Evolutionary conservation across 768 basidiomycete species (phyloP), one percentile per base, ranked within the genome.

Genomic region (Calocybe cyanea): DNA sequence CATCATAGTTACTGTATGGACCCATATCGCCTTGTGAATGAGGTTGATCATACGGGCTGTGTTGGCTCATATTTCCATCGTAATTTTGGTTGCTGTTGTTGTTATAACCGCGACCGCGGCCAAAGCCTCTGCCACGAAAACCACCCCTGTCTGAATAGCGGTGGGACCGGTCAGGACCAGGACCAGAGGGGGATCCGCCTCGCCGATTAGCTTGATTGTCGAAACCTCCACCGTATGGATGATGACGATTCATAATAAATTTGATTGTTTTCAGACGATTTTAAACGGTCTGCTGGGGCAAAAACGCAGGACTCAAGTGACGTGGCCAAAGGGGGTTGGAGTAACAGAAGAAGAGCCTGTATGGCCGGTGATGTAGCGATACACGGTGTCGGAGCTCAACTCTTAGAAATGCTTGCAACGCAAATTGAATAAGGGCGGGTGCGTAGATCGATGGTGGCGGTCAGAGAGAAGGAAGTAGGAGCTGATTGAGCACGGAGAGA

Each of bases 221-320:
- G 73, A 80, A 83, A 60, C 70, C 68, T 53, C 75, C 75, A 56
- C 79, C 78, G 68, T 92, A 92, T 19, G 90, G 90, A 78, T 92
- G 87, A 69, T 91, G 89, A 60, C 89, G 87, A 68, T 90, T 88
- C 89, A 92, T 92, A 49, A 56, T 60, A 62, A 28, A 28, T 11
- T 28, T 11, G 25, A 28, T 11, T 28, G 25, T 44, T 51, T 59
- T 58, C 51, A 56, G 50, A 49, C 49, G 23, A 45, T 57, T 54
- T 41, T 57, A 41, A 49, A 46, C 46, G 49, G 43, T 45, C 36
- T 45, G 19, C 38, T 28, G 36, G 50, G 52, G 35, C 7, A 39
- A n/a, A 38, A 51, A 34, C 28, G 19, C 38, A 33, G 43, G 58
- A 55, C 57, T 62, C 50, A 28, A 64, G 61, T 67, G 70, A 68